Conservation (phyloP, 2,329 filamentous ascomycete species). For the Aspergillus pseudoterreus region DNA sequence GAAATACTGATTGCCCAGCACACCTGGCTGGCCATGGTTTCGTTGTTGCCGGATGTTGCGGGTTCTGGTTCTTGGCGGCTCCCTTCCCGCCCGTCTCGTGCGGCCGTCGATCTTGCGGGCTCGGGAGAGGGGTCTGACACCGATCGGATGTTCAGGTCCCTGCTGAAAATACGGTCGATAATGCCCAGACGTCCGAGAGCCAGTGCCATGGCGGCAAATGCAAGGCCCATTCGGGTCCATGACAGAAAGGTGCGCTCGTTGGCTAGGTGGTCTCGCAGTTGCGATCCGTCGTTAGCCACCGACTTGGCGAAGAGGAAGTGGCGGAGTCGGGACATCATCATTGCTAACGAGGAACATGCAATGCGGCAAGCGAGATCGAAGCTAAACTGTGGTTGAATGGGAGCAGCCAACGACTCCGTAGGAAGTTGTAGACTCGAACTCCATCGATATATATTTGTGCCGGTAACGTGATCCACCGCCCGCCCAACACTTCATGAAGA, state of each 20-base stretch:
- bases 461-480: no score
- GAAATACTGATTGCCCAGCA: slow-evolving; percentile 25
- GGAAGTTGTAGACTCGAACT: no score
- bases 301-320: slow-evolving; percentile 17
- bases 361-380: no score
- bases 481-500: no score
- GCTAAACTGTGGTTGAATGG: no score
- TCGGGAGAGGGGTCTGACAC: no score
- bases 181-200: slow-evolving; percentile 25
- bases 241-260: slow-evolving; percentile 33
- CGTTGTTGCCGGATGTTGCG: background rate
- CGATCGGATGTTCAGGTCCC: background rate
- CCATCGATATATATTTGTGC: background rate
- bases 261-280: slow-evolving; percentile 31
- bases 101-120: background rate
- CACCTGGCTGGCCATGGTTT: background rate
- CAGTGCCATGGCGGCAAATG: slow-evolving; percentile 28
- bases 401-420: no score
- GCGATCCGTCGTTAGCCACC: slow-evolving; percentile 27
- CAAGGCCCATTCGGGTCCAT: slow-evolving; percentile 31
- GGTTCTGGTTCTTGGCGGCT: background rate
- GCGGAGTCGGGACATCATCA: slow-evolving; percentile 13
- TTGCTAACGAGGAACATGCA: background rate
- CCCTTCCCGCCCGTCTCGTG: background rate
- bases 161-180: slow-evolving; percentile 22